These are phyloP conservation scores for Candida adriatica DNA, from an alignment of 805 yeast species.

Conservation along the genomic window DNA sequence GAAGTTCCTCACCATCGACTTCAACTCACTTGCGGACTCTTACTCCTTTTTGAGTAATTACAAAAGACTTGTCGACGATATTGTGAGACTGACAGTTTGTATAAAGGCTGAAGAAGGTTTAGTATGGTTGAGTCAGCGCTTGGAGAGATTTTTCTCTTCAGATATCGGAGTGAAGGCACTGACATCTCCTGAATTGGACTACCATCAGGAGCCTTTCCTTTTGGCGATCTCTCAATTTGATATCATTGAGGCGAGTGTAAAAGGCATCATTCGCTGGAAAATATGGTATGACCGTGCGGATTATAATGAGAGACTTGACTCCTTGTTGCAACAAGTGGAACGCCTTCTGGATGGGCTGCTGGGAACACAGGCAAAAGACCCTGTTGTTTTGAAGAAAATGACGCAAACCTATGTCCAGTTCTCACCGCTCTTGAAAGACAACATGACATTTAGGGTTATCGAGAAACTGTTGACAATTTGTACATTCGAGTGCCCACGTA, in stretches of 20 bases:
- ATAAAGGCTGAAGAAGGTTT: slow-evolving; percentile 77
- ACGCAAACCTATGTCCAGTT: slow-evolving; percentile 92
- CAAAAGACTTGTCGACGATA: slow-evolving; percentile 81
- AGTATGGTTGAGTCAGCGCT: slow-evolving; percentile 69
- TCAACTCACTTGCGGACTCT: slow-evolving; percentile 79
- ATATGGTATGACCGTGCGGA: slow-evolving; percentile 70
- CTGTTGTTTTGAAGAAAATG: slow-evolving; percentile 73
- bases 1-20: slow-evolving; percentile 72
- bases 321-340: slow-evolving; percentile 50
- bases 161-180: slow-evolving; percentile 61
- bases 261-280: slow-evolving; percentile 94
- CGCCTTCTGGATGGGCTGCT: slow-evolving; percentile 67
- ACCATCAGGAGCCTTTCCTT: slow-evolving; percentile 60
- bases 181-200: slow-evolving; percentile 43
- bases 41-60: slow-evolving; percentile 72
- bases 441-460: slow-evolving; percentile 73
- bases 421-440: slow-evolving; percentile 81
- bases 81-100: slow-evolving; percentile 82
- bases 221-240: slow-evolving; percentile 77
- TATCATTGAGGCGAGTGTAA: slow-evolving; percentile 80
- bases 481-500: slow-evolving; percentile 71
- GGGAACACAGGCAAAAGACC: slow-evolving; percentile 70
- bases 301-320: slow-evolving; percentile 45
- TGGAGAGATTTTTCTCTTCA: slow-evolving; percentile 67
- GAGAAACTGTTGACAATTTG: slow-evolving; percentile 82